A percentile compares a stretch with the other conserved stretches of the same genome.
These are phyloP conservation scores for Cucumis sativus DNA, from an alignment of 306 rosid species.

Conservation along the genomic window Cucumber_9930_V3 NC_026660.2:23228501-23229000, in stretches of 20 bases:
- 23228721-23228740: constrained; percentile 64
- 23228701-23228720: constrained; percentile 81
- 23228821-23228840: background rate
- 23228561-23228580: constrained; percentile 98
- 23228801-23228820: background rate
- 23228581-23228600: constrained; percentile 96
- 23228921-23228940: constrained; percentile 61
- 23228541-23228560: constrained; percentile 94
- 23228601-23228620: constrained; percentile 73
- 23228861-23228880: constrained; percentile 54
- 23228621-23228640: constrained; percentile 78
- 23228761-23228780: constrained; percentile 59
- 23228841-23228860: background rate
- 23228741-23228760: constrained; percentile 79
- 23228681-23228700: constrained; percentile 96
- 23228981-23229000: background rate
- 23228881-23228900: constrained; percentile 76
- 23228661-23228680: constrained; percentile 75
- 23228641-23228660: constrained; percentile 98
- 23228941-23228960: constrained; percentile 38
- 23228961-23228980: background rate
- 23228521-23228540: constrained; percentile 98
- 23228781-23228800: background rate
- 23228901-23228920: constrained; percentile 59
- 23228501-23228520: constrained; percentile 24